A percentile compares a stretch with the other conserved stretches of the same genome.
Conservation (phyloP, 2,329 filamentous ascomycete genomes). For the Sporothrix schenckii region DNA sequence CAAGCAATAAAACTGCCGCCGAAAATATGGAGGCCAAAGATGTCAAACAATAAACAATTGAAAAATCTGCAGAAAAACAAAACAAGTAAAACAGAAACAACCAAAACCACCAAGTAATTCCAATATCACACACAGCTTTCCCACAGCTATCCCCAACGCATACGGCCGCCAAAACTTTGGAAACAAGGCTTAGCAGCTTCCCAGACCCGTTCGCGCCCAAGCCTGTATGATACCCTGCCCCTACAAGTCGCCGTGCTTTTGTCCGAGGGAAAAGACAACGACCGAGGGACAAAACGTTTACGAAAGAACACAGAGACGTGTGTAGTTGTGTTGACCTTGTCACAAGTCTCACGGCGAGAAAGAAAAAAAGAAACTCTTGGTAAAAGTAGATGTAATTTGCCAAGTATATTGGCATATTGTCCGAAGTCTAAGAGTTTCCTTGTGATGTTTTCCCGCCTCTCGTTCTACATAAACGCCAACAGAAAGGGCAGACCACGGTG, state of each 20-base stretch:
- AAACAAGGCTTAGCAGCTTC: too few relatives aligned
- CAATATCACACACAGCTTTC: neutral
- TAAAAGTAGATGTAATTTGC: conserved; percentile 27
- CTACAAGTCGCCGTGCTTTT: too few relatives aligned
- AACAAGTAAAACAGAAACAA: too few relatives aligned
- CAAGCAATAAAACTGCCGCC: neutral
- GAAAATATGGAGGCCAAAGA: neutral
- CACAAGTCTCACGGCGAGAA: conserved; percentile 19
- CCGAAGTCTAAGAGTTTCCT: conserved; percentile 30
- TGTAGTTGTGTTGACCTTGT: neutral
- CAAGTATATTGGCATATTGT: conserved; percentile 26
- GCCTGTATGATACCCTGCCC: too few relatives aligned
- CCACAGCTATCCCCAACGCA: too few relatives aligned
- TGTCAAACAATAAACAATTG: neutral
- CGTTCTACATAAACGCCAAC: conserved; percentile 32
- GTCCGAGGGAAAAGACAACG: neutral
- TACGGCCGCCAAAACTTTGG: too few relatives aligned
- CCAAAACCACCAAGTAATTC: neutral
- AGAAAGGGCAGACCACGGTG: conserved; percentile 12
- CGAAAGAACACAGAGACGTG: conserved; percentile 20
- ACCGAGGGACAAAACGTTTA: neutral
- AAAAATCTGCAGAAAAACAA: too few relatives aligned
- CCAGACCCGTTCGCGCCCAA: too few relatives aligned
- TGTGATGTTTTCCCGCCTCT: conserved; percentile 22
- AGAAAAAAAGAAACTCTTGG: conserved; percentile 19